Base-by-base conservation (phyloP, 176 grass and related monocot species). In the Raddia guianensis region DNA sequence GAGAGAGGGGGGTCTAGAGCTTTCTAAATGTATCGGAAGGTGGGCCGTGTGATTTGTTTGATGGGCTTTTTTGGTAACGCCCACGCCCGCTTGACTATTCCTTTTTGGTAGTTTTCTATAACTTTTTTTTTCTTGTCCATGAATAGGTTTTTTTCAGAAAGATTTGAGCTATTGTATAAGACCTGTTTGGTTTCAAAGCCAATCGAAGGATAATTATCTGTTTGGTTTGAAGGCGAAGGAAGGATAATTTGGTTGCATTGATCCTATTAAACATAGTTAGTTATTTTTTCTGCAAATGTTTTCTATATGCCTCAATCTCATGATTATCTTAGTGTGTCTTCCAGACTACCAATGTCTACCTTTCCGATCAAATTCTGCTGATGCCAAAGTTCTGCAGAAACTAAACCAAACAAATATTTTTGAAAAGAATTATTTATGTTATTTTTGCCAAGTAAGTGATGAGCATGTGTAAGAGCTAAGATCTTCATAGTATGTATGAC, bases 31-130 rank as follows among this genome's bases (percentile, higher is more conserved):
- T 69, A 12, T 51, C 0, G 32, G 12, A 57, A 52, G 18, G 32
- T 55, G 57, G 37, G 37, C 37, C 37, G 52, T 88, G 86, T 13
- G 59, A 15, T 40, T 68, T 0, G 34, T 54, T 83, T 1, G 49
- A 9, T 13, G 60, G 43, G 14, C 20, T 47, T 33, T 74, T 82
- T 44, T 32, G 58, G 20, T 12, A 61, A 20, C 4, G 58, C 20
- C 20, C 9, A 32, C 0, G 58, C 58, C 10, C 10, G 15, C 19
- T 59, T 59, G 8, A 12, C 10, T 27, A 5, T 60, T 60, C 19
- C 8, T 59, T 59, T 27, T 9, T 27, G 27, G 27, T 27, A 27
- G 27, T 59, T 4, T 27, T 21, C 11, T 4, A 27, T 3, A 0
- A 21, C 9, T 27, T 21, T 60, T 3, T 49, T 21, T 59, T 59